Base-by-base conservation (phyloP, 352 stramenopile species). In the Phytophthora kernoviae region DNA sequence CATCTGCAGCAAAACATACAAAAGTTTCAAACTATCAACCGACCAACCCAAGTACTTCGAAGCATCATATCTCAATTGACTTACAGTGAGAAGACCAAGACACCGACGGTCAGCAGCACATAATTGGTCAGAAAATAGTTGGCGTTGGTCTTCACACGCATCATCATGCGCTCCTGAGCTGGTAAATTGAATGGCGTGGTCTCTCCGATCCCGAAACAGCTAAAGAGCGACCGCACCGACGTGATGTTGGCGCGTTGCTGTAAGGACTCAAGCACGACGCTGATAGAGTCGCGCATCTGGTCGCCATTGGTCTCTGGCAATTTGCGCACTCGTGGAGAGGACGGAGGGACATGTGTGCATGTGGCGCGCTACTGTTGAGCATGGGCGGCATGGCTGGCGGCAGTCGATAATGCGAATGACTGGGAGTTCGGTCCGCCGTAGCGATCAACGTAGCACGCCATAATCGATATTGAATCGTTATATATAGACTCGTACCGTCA, bases 111-210 rank as follows among this genome's bases (percentile, higher is more conserved):
- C 42, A 84, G 53, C 26, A 90, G 65, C 51, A 93, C 18, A 48
- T 93, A 93, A 62, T 93, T 93, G 64, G 77, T 83, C 54, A 90
- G 54, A 48, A 90, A 93, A 60, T 78, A 93, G 61, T 75, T 75
- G 52, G 66, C 68, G 74, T 93, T 93, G 24, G 69, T 80, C 57
- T 78, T 80, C 57, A 93, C 71, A n/a, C 81, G 81, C 61, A 53
- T 27, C 36, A 81, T 21, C 49, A 79, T 74, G 45, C 82, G 71
- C 15, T 71, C 60, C 54, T 81, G 70, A 20, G 70, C 62, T 10
- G 81, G 81, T 49, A 88, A 10, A 11, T 69, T 84, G 66, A 91
- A 90, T 27, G 83, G 81, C 51, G 72, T 51, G 32, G 65, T 69
- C 48, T 93, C 83, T 49, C 83, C 81, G 11, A 89, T 61, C 46